These are phyloP conservation scores for Knoxdaviesia proteae DNA, from an alignment of 2,329 filamentous ascomycete genomes.

Conservation along the genomic window DNA sequence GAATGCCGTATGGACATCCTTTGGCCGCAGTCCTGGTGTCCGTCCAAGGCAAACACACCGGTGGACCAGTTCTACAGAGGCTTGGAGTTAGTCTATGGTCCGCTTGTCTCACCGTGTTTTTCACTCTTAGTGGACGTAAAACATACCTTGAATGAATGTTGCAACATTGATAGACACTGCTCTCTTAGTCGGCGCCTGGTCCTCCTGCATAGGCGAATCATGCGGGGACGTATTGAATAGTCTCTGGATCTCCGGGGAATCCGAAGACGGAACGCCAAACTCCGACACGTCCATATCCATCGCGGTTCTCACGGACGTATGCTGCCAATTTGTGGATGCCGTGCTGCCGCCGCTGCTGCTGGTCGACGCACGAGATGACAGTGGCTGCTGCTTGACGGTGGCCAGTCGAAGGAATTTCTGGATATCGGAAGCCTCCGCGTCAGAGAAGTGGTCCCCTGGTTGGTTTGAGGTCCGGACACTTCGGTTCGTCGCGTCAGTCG, in stretches of 20 bases:
- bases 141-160: conserved; percentile 14
- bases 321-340: not conserved
- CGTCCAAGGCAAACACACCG: conserved; percentile 18
- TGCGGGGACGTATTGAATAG: not conserved
- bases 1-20: conserved; percentile 15
- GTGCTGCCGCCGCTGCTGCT: not conserved
- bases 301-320: not conserved
- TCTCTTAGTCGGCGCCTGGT: conserved; percentile 10
- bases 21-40: conserved; percentile 17
- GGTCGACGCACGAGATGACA: not conserved
- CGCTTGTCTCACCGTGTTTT: not conserved
- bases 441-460: not conserved
- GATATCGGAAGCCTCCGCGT: not conserved
- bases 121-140: not conserved
- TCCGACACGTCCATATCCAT: conserved; percentile 1
- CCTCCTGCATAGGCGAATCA: conserved; percentile 8
- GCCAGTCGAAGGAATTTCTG: not conserved
- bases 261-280: not conserved
- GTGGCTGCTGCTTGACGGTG: not conserved
- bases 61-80: conserved; percentile 13
- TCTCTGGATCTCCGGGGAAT: not conserved
- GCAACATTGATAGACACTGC: conserved; percentile 12
- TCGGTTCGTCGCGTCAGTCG: conserved; percentile 5
- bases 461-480: not conserved
- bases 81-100: not conserved